Base-by-base conservation (phyloP, 805 yeast genomes). In the Candida hispaniensis region DNA sequence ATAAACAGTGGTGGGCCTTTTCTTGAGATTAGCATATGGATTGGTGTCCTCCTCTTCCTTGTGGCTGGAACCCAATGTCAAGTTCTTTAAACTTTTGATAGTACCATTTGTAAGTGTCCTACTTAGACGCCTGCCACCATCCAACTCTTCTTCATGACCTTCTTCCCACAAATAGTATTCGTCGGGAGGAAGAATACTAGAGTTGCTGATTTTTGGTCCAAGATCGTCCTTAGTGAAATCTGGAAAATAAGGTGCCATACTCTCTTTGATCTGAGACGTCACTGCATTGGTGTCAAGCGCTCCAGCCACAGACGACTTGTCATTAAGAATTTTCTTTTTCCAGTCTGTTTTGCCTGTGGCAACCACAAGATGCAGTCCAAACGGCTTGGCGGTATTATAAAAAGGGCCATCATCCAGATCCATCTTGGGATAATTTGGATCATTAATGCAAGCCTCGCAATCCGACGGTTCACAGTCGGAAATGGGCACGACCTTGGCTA, bases 311-410 rank as follows among this genome's bases (percentile, higher is more conserved):
- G 74, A 61, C 3, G 61, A 56, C 14, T 49, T 34, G 18, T 66
- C 69, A 7, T 64, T 60, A 6, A 66, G 62, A 2, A 94, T 81
- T 49, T 79, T 79, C 42, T 72, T 88, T 10, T 58, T 61, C 98
- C 98, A 88, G 55, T 88, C 93, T 0, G 69, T 52, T 45, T 75
- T 74, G 7, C 91, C 93, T 0, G 96, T 85, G 2, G 94, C 79
- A 0, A 86, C 75, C 19, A 88, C 58, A 14, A 83, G 60, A 46
- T 86, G 96, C 14, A 78, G 50, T 3, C 74, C 76, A 26, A 73
- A 73, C 1, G 79, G 74, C 43, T 67, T 68, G 0, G 93, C 74
- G 5, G 86, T 65, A 40, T 78, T 75, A 71, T 79, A 83, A 17
- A 85, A 60, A 5, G 67, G 67, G 14, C 44, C 49, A n/a, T 32